These are phyloP conservation scores for Albatrellus sp. DNA, from an alignment of 1,284 basidiomycete species.

Conservation along the genomic window DNA sequence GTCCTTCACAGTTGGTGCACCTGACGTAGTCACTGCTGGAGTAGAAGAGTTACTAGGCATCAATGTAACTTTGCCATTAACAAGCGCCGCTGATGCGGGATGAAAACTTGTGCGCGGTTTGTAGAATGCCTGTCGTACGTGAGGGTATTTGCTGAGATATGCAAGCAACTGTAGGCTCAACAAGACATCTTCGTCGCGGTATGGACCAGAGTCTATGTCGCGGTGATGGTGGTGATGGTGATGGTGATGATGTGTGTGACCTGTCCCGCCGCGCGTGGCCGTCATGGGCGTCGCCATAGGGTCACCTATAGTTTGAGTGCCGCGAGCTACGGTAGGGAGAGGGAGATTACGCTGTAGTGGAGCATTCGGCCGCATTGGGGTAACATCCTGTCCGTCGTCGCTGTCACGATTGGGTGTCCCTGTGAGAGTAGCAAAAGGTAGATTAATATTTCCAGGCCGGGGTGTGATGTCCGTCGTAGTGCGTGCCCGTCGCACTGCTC, in stretches of 20 bases:
- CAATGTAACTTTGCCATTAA: slow-evolving; percentile 5
- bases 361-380: slow-evolving; percentile 11
- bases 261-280: background rate
- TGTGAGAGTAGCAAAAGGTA: slow-evolving; percentile 13
- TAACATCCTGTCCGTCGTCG: slow-evolving; percentile 8
- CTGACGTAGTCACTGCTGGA: background rate
- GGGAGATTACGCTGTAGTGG: slow-evolving; percentile 10
- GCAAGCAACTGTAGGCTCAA: slow-evolving; percentile 87
- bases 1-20: slow-evolving; percentile 14
- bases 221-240: slow-evolving; percentile 21
- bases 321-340: slow-evolving; percentile 6
- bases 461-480: slow-evolving; percentile 16
- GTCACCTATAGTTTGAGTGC: too few relatives aligned
- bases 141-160: slow-evolving; percentile 95
- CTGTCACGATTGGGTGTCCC: slow-evolving; percentile 6
- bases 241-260: slow-evolving; percentile 6
- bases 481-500: slow-evolving; percentile 12
- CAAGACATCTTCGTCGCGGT: slow-evolving; percentile 91
- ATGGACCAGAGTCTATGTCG: slow-evolving; percentile 32
- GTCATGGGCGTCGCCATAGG: background rate
- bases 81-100: slow-evolving; percentile 42
- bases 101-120: slow-evolving; percentile 67
- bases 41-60: too few relatives aligned
- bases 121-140: slow-evolving; percentile 95
- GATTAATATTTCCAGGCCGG: slow-evolving; percentile 23